These are phyloP conservation scores for Zygoascus biomembranicola DNA, from an alignment of 805 yeast genomes.

Conservation along the genomic window DNA sequence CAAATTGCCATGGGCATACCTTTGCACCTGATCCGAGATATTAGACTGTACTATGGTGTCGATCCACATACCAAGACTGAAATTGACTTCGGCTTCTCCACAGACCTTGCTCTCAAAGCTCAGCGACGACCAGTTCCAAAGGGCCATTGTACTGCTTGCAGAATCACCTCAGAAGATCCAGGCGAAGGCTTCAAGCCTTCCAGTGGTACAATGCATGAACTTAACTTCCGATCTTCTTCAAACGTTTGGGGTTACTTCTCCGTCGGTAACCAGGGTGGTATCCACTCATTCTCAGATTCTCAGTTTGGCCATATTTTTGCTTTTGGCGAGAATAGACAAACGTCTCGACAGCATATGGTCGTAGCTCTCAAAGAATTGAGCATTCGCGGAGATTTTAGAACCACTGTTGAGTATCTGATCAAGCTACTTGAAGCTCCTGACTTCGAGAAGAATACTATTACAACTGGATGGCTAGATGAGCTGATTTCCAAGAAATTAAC, in stretches of 20 bases:
- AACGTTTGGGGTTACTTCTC: conserved; percentile 99
- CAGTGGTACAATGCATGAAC: conserved; percentile 92
- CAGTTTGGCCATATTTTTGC: conserved; percentile 99
- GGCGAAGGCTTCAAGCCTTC: conserved; percentile 99
- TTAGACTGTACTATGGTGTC: conserved; percentile 86
- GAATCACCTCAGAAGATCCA: conserved; percentile 98
- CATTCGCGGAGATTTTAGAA: conserved; percentile 96
- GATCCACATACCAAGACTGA: conserved; percentile 89
- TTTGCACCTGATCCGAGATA: conserved; percentile 87
- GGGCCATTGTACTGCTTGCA: conserved; percentile 98
- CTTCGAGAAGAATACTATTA: conserved; percentile 91
- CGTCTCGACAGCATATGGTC: conserved; percentile 97
- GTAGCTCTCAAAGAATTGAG: conserved; percentile 95
- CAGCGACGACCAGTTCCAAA: conserved; percentile 94
- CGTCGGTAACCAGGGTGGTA: conserved; percentile 91
- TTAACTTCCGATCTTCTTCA: conserved; percentile 93
- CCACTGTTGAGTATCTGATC: conserved; percentile 95
- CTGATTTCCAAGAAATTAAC: conserved; percentile 88
- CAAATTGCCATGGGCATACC: conserved; percentile 99
- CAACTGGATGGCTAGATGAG: conserved; percentile 99
- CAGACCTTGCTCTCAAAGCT: conserved; percentile 58
- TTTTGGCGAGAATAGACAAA: conserved; percentile 97
- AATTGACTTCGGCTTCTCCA: conserved; percentile 82
- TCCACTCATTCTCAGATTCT: conserved; percentile 96
- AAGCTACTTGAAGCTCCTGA: conserved; percentile 93